Evolutionary conservation across 2,329 filamentous ascomycete species (phyloP).

Genomic region (Aureobasidium sp.): DNA sequence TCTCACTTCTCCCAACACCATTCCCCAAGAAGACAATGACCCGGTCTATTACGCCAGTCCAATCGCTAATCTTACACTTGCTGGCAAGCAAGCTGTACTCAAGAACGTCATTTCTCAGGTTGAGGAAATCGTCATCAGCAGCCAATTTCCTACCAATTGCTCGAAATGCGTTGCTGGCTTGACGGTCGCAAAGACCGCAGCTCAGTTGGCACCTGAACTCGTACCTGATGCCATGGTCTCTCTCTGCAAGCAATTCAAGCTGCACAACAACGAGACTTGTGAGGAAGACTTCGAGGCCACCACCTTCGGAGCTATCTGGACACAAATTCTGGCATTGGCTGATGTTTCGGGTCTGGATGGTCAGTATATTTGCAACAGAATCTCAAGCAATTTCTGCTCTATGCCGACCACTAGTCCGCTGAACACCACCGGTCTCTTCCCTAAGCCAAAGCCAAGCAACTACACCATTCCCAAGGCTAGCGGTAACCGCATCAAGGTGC

Average conservation of each 20-base stretch:
- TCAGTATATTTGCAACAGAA: constrained; percentile 49
- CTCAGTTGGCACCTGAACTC: constrained; percentile 42
- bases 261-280: constrained; percentile 44
- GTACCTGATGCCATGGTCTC: constrained; percentile 46
- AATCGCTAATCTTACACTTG: constrained; percentile 38
- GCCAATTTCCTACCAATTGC: constrained; percentile 39
- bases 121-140: constrained; percentile 35
- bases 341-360: constrained; percentile 50
- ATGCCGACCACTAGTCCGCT: constrained; percentile 39
- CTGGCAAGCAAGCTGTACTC: constrained; percentile 37
- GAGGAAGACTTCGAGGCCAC: constrained; percentile 40
- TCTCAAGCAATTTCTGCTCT: constrained; percentile 43
- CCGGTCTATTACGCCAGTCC: constrained; percentile 45
- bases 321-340: constrained; percentile 49
- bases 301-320: constrained; percentile 51
- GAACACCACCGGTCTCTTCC: constrained; percentile 42
- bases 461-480: constrained; percentile 40
- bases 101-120: constrained; percentile 40
- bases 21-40: constrained; percentile 44
- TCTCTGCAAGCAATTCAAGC: constrained; percentile 44
- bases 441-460: constrained; percentile 48
- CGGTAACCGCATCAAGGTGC: constrained; percentile 49
- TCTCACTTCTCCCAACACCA: constrained; percentile 47
- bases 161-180: constrained; percentile 49
- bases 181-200: constrained; percentile 44